Evolutionary conservation across 2,329 filamentous ascomycete genomes (phyloP).

Genomic region (Colletotrichum lini): DNA sequence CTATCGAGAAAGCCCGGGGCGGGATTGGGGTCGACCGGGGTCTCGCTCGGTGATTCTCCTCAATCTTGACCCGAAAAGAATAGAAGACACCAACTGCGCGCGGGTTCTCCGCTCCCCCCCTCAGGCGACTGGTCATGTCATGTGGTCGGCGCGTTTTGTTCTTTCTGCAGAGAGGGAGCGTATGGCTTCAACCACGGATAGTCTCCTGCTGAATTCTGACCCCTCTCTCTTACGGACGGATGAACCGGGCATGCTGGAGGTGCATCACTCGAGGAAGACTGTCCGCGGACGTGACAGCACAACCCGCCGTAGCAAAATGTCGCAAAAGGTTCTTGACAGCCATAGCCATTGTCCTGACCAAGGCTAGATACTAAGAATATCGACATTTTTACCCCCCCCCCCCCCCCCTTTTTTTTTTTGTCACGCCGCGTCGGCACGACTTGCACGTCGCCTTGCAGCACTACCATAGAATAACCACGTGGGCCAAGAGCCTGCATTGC

Average conservation of each 20-base stretch:
- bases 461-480: constrained; percentile 6
- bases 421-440: not conserved
- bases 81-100: not conserved
- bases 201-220: not conserved
- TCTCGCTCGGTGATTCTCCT: constrained; percentile 32
- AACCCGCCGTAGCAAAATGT: not conserved
- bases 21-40: constrained; percentile 2
- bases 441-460: constrained; percentile 8
- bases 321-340: not conserved
- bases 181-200: too few species aligned
- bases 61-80: constrained; percentile 33
- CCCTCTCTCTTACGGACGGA: not conserved
- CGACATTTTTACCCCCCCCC: too few species aligned
- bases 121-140: not conserved
- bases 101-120: constrained; percentile 27
- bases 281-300: not conserved
- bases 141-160: not conserved
- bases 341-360: not conserved
- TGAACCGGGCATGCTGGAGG: not conserved
- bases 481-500: constrained; percentile 3
- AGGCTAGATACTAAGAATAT: not conserved
- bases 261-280: not conserved
- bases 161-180: not conserved
- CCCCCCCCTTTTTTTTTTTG: too few species aligned
- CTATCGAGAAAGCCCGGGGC: constrained; percentile 1